phyloP scores from a whole-genome alignment of 208 protist species.

The Wallacemonas sp. region DNA sequence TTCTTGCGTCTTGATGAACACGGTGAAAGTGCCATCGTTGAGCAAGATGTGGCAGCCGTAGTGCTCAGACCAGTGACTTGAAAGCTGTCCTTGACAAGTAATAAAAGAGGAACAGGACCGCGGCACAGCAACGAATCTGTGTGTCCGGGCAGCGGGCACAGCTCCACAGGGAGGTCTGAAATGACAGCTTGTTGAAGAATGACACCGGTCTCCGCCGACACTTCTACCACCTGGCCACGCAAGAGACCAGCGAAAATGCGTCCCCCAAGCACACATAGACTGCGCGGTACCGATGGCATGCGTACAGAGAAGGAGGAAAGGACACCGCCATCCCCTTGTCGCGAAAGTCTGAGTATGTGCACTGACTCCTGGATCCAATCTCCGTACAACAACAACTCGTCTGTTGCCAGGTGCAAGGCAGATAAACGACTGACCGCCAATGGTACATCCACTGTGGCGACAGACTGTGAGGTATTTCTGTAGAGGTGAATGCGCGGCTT shows the following conservation, averaged over 20 bases:
- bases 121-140: slow-evolving; percentile 52
- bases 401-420: slow-evolving; percentile 9
- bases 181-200: slow-evolving; percentile 24
- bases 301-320: too few relatives aligned
- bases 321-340: too few relatives aligned
- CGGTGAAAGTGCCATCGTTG: slow-evolving; percentile 16
- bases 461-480: background rate
- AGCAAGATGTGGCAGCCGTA: slow-evolving; percentile 26
- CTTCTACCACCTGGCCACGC: slow-evolving; percentile 32
- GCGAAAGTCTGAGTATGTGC: slow-evolving; percentile 18
- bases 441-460: background rate
- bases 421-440: background rate
- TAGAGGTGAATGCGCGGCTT: background rate
- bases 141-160: slow-evolving; percentile 35
- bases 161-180: slow-evolving; percentile 50
- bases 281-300: slow-evolving; percentile 32
- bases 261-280: slow-evolving; percentile 17
- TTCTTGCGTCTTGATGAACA: slow-evolving; percentile 25
- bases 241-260: slow-evolving; percentile 12
- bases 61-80: slow-evolving; percentile 50
- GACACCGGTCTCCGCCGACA: slow-evolving; percentile 15
- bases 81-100: slow-evolving; percentile 42
- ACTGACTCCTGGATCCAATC: slow-evolving; percentile 3
- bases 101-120: slow-evolving; percentile 57
- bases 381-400: slow-evolving; percentile 1